Conservation (phyloP, 2,329 filamentous ascomycete genomes). For the Hypoxylon sp. region DNA sequence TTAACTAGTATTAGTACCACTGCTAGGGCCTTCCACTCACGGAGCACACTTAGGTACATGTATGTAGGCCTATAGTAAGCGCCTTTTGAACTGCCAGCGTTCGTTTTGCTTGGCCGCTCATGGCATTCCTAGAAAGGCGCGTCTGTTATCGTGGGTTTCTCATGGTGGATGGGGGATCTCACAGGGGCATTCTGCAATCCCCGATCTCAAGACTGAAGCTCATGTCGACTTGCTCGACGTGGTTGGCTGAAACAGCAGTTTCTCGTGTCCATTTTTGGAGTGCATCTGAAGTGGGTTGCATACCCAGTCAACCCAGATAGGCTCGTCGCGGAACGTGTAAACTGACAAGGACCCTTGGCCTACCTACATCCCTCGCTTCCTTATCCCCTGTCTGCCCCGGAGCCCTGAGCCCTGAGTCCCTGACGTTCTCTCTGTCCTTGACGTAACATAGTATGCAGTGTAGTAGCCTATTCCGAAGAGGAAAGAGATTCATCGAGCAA, state of each 20-base stretch:
- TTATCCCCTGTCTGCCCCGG: conserved; percentile 37
- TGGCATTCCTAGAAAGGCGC: conserved; percentile 39
- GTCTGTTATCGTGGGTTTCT: conserved; percentile 37
- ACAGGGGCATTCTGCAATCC: conserved; percentile 43
- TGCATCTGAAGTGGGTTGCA: conserved; percentile 45
- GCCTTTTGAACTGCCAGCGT: conserved; percentile 5
- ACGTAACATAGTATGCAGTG: conserved; percentile 39
- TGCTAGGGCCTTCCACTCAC: conserved; percentile 10
- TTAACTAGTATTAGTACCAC: conserved; percentile 19
- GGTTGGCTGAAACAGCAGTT: conserved; percentile 58
- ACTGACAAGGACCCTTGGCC: conserved; percentile 35
- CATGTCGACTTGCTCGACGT: conserved; percentile 42
- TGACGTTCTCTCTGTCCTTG: conserved; percentile 36
- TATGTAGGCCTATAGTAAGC: conserved; percentile 29
- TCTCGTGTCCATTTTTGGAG: conserved; percentile 61
- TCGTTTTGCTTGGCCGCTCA: conserved; percentile 26
- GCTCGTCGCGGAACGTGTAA: conserved; percentile 43
- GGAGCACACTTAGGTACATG: too few species aligned
- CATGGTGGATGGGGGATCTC: conserved; percentile 32
- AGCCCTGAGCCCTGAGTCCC: conserved; percentile 33
- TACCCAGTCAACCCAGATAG: conserved; percentile 43
- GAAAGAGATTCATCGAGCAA: conserved; percentile 37
- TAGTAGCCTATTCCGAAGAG: conserved; percentile 42
- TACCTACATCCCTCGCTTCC: conserved; percentile 23
- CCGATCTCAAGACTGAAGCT: conserved; percentile 41